Percentiles rank a stretch among this genome's conserved stretches.
phyloP scores from a whole-genome alignment of 2,329 filamentous ascomycete species.

The Mycosphaerella sp. region DNA sequence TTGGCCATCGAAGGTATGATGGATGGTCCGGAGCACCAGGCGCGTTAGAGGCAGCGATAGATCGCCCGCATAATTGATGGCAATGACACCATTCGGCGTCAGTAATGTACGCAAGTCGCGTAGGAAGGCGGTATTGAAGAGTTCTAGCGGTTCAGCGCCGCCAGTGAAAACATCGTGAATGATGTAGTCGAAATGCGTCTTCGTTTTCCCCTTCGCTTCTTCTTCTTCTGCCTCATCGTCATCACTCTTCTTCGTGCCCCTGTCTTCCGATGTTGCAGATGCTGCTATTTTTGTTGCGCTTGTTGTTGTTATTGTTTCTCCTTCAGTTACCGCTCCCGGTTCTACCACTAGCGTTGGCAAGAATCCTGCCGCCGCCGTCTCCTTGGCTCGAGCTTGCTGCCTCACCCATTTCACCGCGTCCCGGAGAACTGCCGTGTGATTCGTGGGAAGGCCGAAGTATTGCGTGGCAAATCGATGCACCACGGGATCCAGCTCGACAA shows the following conservation, averaged over 20 bases:
- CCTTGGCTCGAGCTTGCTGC: conserved; percentile 40
- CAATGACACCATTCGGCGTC: conserved; percentile 67
- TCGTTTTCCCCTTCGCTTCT: not conserved
- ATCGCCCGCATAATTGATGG: conserved; percentile 95
- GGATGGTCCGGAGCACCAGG: conserved; percentile 76
- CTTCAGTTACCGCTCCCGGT: not conserved
- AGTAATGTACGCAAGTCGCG: conserved; percentile 63
- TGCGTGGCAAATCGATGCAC: conserved; percentile 76
- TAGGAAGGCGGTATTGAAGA: conserved; percentile 86
- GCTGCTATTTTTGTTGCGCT: no score
- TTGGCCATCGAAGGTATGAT: conserved; percentile 65
- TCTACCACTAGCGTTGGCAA: not conserved
- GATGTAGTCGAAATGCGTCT: conserved; percentile 69
- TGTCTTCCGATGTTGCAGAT: not conserved
- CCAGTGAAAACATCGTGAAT: conserved; percentile 98
- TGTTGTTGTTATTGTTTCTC: not conserved
- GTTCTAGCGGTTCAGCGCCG: conserved; percentile 77
- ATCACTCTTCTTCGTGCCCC: not conserved
- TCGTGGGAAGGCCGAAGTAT: conserved; percentile 72
- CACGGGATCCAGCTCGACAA: conserved; percentile 88
- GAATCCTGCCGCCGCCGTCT: not conserved
- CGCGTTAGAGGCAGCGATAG: conserved; percentile 67
- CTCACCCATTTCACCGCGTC: conserved; percentile 68
- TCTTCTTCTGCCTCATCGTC: no score
- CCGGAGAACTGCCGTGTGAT: conserved; percentile 72